Evolutionary conservation across 129 eudicot species (phyloP), one percentile per base, ranked within the genome.

Genomic region (Pittosporum tobira): DNA sequence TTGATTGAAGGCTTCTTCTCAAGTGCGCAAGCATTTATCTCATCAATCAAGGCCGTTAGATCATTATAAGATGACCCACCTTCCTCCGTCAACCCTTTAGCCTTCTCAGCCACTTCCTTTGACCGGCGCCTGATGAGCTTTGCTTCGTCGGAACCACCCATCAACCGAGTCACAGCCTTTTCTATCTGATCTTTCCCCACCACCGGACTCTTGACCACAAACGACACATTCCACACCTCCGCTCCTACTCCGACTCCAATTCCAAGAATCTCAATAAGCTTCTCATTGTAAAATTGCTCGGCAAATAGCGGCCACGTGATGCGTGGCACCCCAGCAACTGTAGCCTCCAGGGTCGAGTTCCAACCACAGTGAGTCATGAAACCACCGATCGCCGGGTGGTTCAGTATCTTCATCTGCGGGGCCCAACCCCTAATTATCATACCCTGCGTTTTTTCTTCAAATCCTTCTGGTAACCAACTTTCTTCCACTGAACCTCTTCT

Each of bases 291-390:
- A 59, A 73, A 77, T 0, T 77, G 81, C 7, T 81, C 88, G 0
- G 73, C 78, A 4, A 22, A 69, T 18, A 70, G 49, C 0, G 84
- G 81, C 81, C 79, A 81, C 4, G 78, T 77, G 7, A 77, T 53
- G 51, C 77, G 16, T 0, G 81, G 78, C 61, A 81, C 84, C 2
- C 88, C 79, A 0, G 68, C 51, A 14, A 61, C 64, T 34, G 71
- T 24, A 0, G 77, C 77, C 34, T 79, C 91, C 22, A 75, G 72
- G 14, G 69, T 34, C 2, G 84, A 82, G 64, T 74, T 71, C 88
- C 88, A 77, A 5, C 88, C 84, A 31, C 84, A 81, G 10, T 81
- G 84, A 5, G 59, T 77, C 71, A 81, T 25, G 57, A 81, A 77
- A 30, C 76, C 74, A 0, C 73, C 75, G 0, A 71, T 10, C 2